A percentile compares a stretch with the other conserved stretches of the same genome.
phyloP scores from a whole-genome alignment of 352 stramenopile species.

The Phytophthora idaei region DNA sequence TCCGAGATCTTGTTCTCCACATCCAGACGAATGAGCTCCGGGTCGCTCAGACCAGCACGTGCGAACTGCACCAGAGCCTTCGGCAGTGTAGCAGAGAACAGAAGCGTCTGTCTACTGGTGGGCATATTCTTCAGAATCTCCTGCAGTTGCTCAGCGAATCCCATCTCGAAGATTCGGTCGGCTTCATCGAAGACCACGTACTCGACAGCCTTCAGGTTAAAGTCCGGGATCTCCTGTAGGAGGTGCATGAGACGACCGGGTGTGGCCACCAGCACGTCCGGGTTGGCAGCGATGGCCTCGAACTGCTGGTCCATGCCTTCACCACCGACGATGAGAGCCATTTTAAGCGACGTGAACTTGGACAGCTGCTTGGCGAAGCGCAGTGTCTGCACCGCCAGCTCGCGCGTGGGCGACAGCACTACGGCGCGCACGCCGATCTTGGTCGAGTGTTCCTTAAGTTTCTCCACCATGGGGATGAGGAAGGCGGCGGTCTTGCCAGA shows the following conservation, averaged over 20 bases:
- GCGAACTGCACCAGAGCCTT: conserved; percentile 98
- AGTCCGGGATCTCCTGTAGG: conserved; percentile 93
- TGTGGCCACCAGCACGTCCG: conserved; percentile 95
- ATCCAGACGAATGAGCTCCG: conserved; percentile 97
- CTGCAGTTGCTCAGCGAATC: conserved; percentile 97
- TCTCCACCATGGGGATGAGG: conserved; percentile 98
- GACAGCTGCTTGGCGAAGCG: conserved; percentile 88
- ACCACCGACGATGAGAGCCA: conserved; percentile 95
- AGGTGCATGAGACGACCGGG: conserved; percentile 95
- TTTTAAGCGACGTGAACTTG: conserved; percentile 92
- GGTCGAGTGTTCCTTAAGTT: conserved; percentile 93
- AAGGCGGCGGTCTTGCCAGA: conserved; percentile 99
- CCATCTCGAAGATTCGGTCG: conserved; percentile 99
- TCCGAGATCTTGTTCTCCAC: conserved; percentile 98
- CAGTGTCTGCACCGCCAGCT: conserved; percentile 98
- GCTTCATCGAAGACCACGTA: conserved; percentile 98
- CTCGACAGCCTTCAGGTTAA: conserved; percentile 92
- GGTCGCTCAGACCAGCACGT: conserved; percentile 96
- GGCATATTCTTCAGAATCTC: conserved; percentile 94
- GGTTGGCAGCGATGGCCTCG: conserved; percentile 92
- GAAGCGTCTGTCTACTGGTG: conserved; percentile 84
- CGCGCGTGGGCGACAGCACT: conserved; percentile 96
- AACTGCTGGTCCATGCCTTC: conserved; percentile 99
- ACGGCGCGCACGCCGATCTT: conserved; percentile 89
- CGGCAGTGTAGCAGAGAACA: conserved; percentile 98